A percentile compares a stretch with the other conserved stretches of the same genome.
phyloP scores from a whole-genome alignment of 352 stramenopile species.

The Pythium pyrilobum region DNA sequence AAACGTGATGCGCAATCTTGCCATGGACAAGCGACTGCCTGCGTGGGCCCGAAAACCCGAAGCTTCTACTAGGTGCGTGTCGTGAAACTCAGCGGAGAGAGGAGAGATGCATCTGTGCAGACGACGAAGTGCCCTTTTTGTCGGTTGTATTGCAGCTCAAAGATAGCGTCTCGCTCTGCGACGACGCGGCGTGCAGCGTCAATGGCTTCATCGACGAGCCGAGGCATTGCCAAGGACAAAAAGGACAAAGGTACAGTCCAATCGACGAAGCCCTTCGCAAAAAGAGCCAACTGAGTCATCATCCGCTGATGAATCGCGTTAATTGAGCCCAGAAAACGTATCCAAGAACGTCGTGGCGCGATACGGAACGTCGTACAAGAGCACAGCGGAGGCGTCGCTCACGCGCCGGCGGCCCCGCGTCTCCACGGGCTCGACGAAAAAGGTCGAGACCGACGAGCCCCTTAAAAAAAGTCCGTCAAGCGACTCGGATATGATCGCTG shows the following conservation, averaged over 20 bases:
- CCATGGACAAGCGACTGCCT: constrained; percentile 17
- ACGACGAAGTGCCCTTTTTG: too few relatives aligned
- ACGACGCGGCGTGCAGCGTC: not conserved
- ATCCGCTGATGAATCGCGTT: not conserved
- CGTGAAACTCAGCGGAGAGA: too few relatives aligned
- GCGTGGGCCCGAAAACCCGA: constrained; percentile 15
- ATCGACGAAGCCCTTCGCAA: too few relatives aligned
- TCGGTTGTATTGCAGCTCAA: too few relatives aligned
- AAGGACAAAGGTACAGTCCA: constrained; percentile 9
- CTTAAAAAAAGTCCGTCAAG: not conserved
- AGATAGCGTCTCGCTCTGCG: constrained; percentile 2
- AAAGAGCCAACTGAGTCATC: not conserved
- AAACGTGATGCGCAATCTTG: not conserved
- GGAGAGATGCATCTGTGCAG: too few relatives aligned
- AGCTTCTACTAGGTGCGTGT: constrained; percentile 5
- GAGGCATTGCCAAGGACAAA: constrained; percentile 8
- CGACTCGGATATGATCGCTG: constrained; percentile 29
- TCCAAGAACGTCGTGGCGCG: constrained; percentile 19
- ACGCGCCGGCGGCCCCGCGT: constrained; percentile 5
- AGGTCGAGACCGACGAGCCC: constrained; percentile 8
- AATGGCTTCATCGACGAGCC: not conserved
- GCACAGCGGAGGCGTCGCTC: constrained; percentile 18
- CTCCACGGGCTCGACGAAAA: not conserved
- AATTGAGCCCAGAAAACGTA: constrained; percentile 8
- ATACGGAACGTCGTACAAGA: constrained; percentile 17